Conservation (phyloP, 1,139 yeast species). For the Suhomyces yuchorum region DNA sequence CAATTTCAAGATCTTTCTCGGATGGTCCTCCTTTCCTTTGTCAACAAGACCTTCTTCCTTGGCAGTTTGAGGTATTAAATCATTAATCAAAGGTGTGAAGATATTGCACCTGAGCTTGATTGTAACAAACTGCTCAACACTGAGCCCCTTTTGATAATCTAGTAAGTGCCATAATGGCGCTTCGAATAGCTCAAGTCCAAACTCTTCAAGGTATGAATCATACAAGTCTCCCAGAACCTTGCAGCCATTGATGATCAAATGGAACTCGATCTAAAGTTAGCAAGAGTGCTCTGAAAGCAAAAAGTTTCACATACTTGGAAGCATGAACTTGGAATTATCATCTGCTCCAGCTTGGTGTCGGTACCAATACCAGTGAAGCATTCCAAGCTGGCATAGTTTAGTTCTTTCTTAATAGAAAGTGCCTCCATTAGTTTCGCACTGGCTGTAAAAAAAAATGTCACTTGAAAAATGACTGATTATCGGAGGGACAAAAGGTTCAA, state of each 20-base stretch:
- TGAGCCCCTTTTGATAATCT: constrained; percentile 18
- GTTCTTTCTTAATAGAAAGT: constrained; percentile 13
- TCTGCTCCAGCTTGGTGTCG: not conserved
- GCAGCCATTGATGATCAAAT: constrained; percentile 21
- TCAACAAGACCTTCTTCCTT: not conserved
- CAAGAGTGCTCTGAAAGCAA: not conserved
- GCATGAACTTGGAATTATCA: constrained; percentile 15
- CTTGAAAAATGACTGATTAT: not conserved
- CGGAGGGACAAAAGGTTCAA: too few relatives aligned
- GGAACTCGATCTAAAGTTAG: constrained; percentile 2
- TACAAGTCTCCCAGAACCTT: constrained; percentile 14
- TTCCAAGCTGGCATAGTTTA: constrained; percentile 19
- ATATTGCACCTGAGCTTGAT: constrained; percentile 25
- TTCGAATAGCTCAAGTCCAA: constrained; percentile 13
- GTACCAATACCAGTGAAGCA: constrained; percentile 10
- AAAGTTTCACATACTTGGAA: constrained; percentile 17
- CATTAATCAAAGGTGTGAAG: constrained; percentile 20
- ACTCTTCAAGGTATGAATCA: constrained; percentile 17
- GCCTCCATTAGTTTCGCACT: constrained; percentile 6
- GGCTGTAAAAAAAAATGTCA: constrained; percentile 6
- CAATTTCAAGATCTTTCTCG: not conserved
- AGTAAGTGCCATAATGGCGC: constrained; percentile 23
- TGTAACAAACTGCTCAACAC: constrained; percentile 15
- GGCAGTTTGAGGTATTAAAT: constrained; percentile 14
- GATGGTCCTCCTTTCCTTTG: not conserved